Conservation (phyloP, 2,329 filamentous ascomycete species). For the Pyrenophora tritici-repentis region DNA sequence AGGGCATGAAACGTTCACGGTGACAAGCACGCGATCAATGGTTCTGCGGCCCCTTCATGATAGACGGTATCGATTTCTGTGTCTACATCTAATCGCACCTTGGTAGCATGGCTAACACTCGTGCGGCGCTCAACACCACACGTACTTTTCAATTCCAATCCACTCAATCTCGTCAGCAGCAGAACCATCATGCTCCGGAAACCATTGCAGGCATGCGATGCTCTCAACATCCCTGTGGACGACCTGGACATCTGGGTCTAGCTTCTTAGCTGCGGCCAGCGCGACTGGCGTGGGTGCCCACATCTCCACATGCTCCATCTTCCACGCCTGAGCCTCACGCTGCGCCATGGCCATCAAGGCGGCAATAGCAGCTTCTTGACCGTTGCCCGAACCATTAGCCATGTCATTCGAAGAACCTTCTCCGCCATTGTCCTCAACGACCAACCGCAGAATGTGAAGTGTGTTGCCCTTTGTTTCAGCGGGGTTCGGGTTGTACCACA, state of each 20-base stretch:
- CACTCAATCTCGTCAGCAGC: conserved; percentile 64
- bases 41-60: no score
- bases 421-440: conserved; percentile 62
- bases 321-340: conserved; percentile 72
- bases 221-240: conserved; percentile 66
- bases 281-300: conserved; percentile 76
- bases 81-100: no score
- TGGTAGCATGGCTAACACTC: no score
- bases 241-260: conserved; percentile 58
- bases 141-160: conserved; percentile 78
- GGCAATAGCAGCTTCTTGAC: conserved; percentile 55
- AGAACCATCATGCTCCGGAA: conserved; percentile 52
- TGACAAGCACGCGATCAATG: no score
- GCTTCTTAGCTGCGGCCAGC: conserved; percentile 48
- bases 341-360: conserved; percentile 71
- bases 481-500: conserved; percentile 63
- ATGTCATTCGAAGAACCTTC: conserved; percentile 27
- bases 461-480: conserved; percentile 65
- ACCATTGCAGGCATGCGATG: conserved; percentile 75
- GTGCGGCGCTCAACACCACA: conserved; percentile 64
- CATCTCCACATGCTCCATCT: conserved; percentile 70
- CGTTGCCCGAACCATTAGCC: conserved; percentile 21
- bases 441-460: conserved; percentile 71
- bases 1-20: no score
- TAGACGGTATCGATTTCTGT: no score